Base-by-base conservation (phyloP, 2,329 filamentous ascomycete species). In the Clonostachys rhizophaga region DNA sequence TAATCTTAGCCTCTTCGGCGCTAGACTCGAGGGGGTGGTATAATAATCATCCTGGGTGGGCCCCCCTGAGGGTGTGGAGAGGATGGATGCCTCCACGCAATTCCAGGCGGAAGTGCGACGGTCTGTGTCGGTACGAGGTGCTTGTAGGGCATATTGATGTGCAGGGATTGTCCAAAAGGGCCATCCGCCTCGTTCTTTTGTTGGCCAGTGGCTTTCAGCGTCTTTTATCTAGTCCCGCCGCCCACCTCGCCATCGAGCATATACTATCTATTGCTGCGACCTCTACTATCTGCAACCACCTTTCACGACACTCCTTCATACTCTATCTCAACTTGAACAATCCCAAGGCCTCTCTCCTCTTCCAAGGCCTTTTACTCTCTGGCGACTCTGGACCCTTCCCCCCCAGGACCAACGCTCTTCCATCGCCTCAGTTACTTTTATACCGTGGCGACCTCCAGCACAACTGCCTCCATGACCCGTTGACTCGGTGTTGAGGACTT, bases 401-500 rank as follows among this genome's bases (percentile, higher is more conserved):
- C 43, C 43, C 39, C 35, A 40, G 36, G 45, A 30, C 43, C 46
- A 17, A 42, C 18, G 50, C 42, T 51, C 52, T 44, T 44, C 45
- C 48, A 40, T 49, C 54, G 49, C 36, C 17, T 18, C 17, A 11
- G 36, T 39, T 39, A n/a, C 12, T 39, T 10, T 39, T 39, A 30
- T 30, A 8, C 24, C 24, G 24, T 42, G 14, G 17, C 34, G 16
- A 14, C 14, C 16, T 12, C 14, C 34, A n/a, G 17, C 44, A 45
- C 11, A 36, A 20, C 34, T 44, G 24, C 34, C 34, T 39, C 55
- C 61, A 71, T 71, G 71, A 75, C 66, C 71, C 69, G 69, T 76
- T 75, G 63, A 72, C 64, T 76, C 72, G 74, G 73, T 64, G 64
- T 66, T 74, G 65, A 58, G 63, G 59, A 54, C 54, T 33, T n/a